A percentile compares a stretch with the other conserved stretches of the same genome.
phyloP scores from a whole-genome alignment of 148 eudicot species.

The Chenopodium berlandieri region DNA sequence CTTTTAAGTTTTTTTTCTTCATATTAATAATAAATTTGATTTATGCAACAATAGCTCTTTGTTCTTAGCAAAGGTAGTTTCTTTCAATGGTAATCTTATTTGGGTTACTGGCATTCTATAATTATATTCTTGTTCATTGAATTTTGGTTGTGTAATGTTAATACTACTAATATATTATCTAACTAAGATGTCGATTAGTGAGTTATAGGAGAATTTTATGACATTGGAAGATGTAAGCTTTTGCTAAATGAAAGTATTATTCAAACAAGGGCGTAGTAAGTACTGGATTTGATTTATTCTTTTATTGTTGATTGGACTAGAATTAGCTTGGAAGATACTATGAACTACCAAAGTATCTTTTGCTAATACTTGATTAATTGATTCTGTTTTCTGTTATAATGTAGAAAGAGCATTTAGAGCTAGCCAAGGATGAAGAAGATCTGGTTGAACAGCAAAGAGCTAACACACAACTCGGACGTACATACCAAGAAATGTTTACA shows the following conservation, averaged over 20 bases:
- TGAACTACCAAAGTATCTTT: no score
- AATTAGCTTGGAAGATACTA: no score
- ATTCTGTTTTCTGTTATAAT: slow-evolving; percentile 1
- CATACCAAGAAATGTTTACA: slow-evolving; percentile 80
- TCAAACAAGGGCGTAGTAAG: no score
- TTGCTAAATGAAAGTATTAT: no score
- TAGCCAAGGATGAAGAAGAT: slow-evolving; percentile 69
- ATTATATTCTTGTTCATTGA: background rate
- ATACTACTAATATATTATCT: no score
- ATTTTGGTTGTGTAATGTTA: background rate
- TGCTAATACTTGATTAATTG: background rate
- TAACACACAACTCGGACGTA: slow-evolving; percentile 91
- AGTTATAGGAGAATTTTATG: background rate
- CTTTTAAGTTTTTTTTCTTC: background rate
- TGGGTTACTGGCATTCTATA: background rate
- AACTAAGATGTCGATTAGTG: background rate
- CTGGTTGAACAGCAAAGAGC: slow-evolving; percentile 96
- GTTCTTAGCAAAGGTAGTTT: no score
- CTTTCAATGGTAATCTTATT: background rate
- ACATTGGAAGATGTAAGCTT: background rate
- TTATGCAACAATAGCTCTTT: no score
- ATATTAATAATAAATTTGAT: background rate
- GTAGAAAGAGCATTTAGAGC: slow-evolving; percentile 85
- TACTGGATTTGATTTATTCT: no score
- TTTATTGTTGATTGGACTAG: no score